These are phyloP conservation scores for Wilhelminamyces savonicus DNA, from an alignment of 805 yeast species.

Conservation along the genomic window DNA sequence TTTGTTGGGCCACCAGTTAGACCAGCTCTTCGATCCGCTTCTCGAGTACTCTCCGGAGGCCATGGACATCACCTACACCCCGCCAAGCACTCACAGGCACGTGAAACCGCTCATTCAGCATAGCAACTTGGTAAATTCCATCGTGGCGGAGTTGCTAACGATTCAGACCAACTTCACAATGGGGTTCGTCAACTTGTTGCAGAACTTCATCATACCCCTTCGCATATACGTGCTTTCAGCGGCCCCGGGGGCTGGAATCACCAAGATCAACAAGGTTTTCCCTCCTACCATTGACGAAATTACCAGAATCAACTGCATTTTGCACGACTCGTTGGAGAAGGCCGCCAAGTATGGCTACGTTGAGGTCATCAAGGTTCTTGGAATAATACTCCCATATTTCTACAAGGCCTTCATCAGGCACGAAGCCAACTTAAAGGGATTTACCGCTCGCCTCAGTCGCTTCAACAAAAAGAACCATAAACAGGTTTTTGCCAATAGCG, in stretches of 20 bases:
- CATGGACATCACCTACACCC: conserved; percentile 61
- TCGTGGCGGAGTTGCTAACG: conserved; percentile 60
- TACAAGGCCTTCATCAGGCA: conserved; percentile 91
- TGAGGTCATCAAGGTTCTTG: conserved; percentile 77
- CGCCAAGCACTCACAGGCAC: conserved; percentile 38
- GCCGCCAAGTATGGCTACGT: conserved; percentile 66
- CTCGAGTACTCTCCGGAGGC: conserved; percentile 90
- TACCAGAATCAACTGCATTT: conserved; percentile 80
- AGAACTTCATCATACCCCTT: conserved; percentile 71
- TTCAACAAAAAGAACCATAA: conserved; percentile 23
- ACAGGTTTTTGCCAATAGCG: conserved; percentile 21
- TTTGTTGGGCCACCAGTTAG: conserved; percentile 77
- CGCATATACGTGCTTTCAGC: conserved; percentile 62
- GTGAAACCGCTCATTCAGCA: conserved; percentile 7
- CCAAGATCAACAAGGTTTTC: conserved; percentile 68
- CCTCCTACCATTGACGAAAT: conserved; percentile 97
- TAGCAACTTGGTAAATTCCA: conserved; percentile 36
- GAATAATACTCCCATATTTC: conserved; percentile 79
- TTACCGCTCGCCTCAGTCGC: conserved; percentile 45
- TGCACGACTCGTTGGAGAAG: conserved; percentile 63
- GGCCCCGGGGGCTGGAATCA: conserved; percentile 48
- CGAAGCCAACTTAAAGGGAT: conserved; percentile 81
- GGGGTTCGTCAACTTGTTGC: conserved; percentile 67
- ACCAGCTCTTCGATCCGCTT: conserved; percentile 82
- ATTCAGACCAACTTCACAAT: conserved; percentile 73